Percentiles rank a stretch among this genome's conserved stretches.
phyloP scores from a whole-genome alignment of 352 stramenopile genomes.

The Phytophthora rubi region DNA sequence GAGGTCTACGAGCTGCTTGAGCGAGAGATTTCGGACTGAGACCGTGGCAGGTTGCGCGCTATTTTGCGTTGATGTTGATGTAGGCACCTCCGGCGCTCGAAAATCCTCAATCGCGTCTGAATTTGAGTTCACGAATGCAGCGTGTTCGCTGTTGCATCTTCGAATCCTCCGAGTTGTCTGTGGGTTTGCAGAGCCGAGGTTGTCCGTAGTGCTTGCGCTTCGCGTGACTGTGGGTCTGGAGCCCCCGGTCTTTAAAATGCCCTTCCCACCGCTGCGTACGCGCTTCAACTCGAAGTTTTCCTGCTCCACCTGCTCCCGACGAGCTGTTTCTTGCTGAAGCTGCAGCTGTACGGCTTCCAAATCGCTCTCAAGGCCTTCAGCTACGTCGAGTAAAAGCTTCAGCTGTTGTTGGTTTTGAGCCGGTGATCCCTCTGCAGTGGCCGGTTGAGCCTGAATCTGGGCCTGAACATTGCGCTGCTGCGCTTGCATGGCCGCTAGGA shows the following conservation, averaged over 20 bases:
- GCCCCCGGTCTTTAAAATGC: constrained; percentile 1
- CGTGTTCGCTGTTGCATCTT: constrained; percentile 23
- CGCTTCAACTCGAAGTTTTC: constrained; percentile 55
- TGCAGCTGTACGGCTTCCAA: constrained; percentile 51
- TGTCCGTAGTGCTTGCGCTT: constrained; percentile 13
- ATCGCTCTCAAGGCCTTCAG: constrained; percentile 66
- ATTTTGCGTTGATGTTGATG: constrained; percentile 1
- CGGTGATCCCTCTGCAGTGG: constrained; percentile 6
- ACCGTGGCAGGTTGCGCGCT: constrained; percentile 4
- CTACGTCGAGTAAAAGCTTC: constrained; percentile 69
- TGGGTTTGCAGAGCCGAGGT: background rate
- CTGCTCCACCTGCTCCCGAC: constrained; percentile 52
- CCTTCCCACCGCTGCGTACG: constrained; percentile 6
- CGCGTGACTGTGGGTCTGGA: constrained; percentile 3
- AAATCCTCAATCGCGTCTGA: constrained; percentile 9
- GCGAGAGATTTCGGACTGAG: constrained; percentile 56
- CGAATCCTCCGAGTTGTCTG: constrained; percentile 29
- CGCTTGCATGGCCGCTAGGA: constrained; percentile 50
- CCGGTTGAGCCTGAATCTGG: constrained; percentile 17
- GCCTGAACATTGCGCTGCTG: constrained; percentile 18
- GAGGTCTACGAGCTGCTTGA: constrained; percentile 82
- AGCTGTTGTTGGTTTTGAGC: constrained; percentile 53
- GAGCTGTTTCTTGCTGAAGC: constrained; percentile 55
- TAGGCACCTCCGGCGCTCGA: constrained; percentile 11
- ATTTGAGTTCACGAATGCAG: background rate